phyloP scores from a whole-genome alignment of 352 stramenopile genomes.

The Phytophthora pluvialis region DNA sequence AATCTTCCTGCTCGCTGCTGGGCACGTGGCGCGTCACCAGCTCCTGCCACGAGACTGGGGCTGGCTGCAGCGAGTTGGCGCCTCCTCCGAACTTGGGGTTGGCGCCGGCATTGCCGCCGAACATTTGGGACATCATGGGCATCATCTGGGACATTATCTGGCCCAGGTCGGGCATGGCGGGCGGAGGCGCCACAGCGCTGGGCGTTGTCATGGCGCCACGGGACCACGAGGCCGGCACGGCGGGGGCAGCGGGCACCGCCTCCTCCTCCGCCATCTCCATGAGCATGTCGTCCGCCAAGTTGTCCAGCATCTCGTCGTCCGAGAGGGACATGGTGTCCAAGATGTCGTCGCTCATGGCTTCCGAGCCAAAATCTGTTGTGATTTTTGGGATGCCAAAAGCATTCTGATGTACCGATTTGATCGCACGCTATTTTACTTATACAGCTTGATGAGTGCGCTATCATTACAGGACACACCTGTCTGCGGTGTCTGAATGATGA shows the following conservation, averaged over 20 bases:
- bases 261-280: conserved; percentile 62
- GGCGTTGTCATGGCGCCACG: conserved; percentile 15
- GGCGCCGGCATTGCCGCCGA: conserved; percentile 41
- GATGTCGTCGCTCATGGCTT: conserved; percentile 73
- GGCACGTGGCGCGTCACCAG: conserved; percentile 70
- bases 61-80: conserved; percentile 40
- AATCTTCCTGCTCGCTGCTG: conserved; percentile 58
- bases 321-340: conserved; percentile 86
- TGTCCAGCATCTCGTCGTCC: conserved; percentile 87
- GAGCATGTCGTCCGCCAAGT: conserved; percentile 82
- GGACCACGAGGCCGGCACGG: conserved; percentile 38
- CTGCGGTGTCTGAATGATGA: too few relatives aligned
- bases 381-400: conserved; percentile 85
- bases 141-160: conserved; percentile 88
- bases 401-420: conserved; percentile 30
- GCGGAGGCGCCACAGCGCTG: conserved; percentile 2
- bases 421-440: too few relatives aligned
- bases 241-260: conserved; percentile 25
- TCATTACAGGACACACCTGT: too few relatives aligned
- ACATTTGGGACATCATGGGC: conserved; percentile 85
- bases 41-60: conserved; percentile 67
- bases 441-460: too few relatives aligned
- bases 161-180: conserved; percentile 64
- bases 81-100: conserved; percentile 37
- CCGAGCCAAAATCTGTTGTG: neutral